Percentiles rank a stretch among this genome's conserved stretches.
Conservation (phyloP, 352 stramenopile genomes). For the Phytophthora citrophthora region DNA sequence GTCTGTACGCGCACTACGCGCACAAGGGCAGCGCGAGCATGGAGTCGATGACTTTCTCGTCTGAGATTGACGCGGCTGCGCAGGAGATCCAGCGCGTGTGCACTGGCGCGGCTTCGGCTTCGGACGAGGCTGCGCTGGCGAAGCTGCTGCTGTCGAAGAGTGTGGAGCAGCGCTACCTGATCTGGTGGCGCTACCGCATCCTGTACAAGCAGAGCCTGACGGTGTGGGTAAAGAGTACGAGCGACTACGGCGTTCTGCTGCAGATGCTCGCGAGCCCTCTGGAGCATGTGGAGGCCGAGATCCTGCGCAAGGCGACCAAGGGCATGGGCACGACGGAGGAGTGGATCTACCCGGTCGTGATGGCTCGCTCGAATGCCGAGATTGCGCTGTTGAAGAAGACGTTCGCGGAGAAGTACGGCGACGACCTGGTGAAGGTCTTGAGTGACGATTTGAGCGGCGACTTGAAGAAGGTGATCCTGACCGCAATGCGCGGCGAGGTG, state of each 20-base stretch:
- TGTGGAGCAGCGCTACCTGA: constrained; percentile 31
- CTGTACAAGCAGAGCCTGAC: constrained; percentile 66
- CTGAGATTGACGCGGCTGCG: constrained; percentile 43
- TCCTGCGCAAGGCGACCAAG: constrained; percentile 66
- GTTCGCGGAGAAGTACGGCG: constrained; percentile 56
- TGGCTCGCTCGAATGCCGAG: constrained; percentile 68
- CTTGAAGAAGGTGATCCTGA: constrained; percentile 67
- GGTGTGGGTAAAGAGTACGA: constrained; percentile 55
- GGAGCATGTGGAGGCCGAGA: constrained; percentile 59
- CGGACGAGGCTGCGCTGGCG: constrained; percentile 28
- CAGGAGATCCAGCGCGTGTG: constrained; percentile 52
- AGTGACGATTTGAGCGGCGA: constrained; percentile 59
- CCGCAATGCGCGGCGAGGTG: constrained; percentile 42
- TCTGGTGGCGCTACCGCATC: constrained; percentile 34
- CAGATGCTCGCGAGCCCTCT: constrained; percentile 49
- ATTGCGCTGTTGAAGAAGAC: constrained; percentile 81
- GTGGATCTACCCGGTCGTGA: constrained; percentile 55
- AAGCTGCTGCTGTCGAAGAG: constrained; percentile 24
- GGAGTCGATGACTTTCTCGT: constrained; percentile 38
- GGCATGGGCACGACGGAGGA: constrained; percentile 63
- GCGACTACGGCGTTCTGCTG: constrained; percentile 65
- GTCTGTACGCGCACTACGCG: constrained; percentile 18
- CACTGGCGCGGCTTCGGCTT: constrained; percentile 13
- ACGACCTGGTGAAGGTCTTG: constrained; percentile 58
- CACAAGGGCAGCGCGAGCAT: constrained; percentile 16